A percentile compares a stretch with the other conserved stretches of the same genome.
phyloP scores from a whole-genome alignment of 1,139 yeast genomes.

The Geotrichum reessii region DNA sequence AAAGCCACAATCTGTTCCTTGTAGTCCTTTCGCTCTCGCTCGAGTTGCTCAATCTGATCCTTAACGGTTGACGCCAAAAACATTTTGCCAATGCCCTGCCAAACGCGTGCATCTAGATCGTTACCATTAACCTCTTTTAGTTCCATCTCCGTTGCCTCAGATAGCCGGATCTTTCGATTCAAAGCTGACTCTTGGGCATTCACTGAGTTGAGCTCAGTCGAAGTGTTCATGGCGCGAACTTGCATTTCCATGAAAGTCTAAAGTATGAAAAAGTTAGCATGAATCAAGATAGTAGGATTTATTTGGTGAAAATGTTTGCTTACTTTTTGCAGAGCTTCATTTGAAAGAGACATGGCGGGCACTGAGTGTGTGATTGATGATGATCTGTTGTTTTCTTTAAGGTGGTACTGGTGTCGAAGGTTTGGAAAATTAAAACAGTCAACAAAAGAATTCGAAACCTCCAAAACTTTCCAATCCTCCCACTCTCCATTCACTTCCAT shows the following conservation, averaged over 20 bases:
- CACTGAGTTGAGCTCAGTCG: slow-evolving; percentile 56
- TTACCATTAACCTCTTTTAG: slow-evolving; percentile 42
- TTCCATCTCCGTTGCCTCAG: slow-evolving; percentile 52
- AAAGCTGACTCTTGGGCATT: slow-evolving; percentile 53
- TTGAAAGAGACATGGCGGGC: slow-evolving; percentile 41
- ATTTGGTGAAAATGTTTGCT: slow-evolving; percentile 19
- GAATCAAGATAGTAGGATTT: slow-evolving; percentile 17
- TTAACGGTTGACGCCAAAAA: slow-evolving; percentile 38
- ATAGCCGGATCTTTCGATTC: slow-evolving; percentile 53
- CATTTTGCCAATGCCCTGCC: slow-evolving; percentile 84
- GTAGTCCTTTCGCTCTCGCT: slow-evolving; percentile 49
- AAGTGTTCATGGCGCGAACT: slow-evolving; percentile 44
- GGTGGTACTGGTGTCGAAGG: neutral
- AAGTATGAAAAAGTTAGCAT: slow-evolving; percentile 16
- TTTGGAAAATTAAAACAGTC: neutral
- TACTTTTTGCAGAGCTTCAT: slow-evolving; percentile 47
- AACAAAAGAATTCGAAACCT: neutral
- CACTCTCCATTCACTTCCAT: neutral
- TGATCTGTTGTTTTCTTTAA: neutral
- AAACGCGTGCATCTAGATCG: slow-evolving; percentile 46
- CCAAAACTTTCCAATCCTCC: neutral
- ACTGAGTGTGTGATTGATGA: neutral
- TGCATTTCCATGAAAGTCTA: slow-evolving; percentile 53
- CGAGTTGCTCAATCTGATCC: slow-evolving; percentile 47
- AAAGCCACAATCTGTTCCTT: slow-evolving; percentile 57